Base-by-base conservation (phyloP, 176 grass and related monocot species). In the Ensete glaucum region DNA sequence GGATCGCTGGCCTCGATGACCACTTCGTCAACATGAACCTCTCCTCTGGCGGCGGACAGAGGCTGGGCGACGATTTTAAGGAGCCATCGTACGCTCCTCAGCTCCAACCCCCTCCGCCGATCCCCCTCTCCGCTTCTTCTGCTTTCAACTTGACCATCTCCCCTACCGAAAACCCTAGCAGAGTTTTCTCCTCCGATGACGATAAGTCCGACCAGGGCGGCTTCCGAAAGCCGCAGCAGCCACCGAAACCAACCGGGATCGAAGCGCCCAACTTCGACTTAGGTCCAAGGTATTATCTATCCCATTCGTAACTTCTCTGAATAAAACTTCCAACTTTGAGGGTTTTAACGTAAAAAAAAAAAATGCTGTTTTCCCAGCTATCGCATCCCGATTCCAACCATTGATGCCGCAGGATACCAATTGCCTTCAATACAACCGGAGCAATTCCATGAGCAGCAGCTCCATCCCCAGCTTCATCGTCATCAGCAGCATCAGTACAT, bases 21-120 rank as follows among this genome's bases (percentile, higher is more conserved):
- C 89, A 96, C 81, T 92, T 96, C 48, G 83, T 79, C 9, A 85
- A 90, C 68, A 92, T 92, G 89, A 64, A n/a, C 29, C 78, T 89
- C 84, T 87, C 84, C 2, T 86, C 83, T 17, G 80, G 83, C n/a
- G 79, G 53, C 24, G 24, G 34, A 43, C 68, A 9, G 81, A 66
- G 17, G 66, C 25, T 8, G 34, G 74, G 55, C 74, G 51, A 84
- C 8, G 83, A 20, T 5, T 85, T 75, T 26, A 82, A 85, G 17
- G 67, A 69, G 9, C 13, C 67, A 0, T 15, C 17, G 9, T 69
- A 48, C 1, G 76, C 74, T 34, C 78, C 43, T 0, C 27, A 76
- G 17, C 55, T 20, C 56, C 57, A 29, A 15, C 34, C 67, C 2
- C 25, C 67, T 14, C 83, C 34, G 8, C 84, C 85, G 57, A 34